Base-by-base conservation (phyloP, 345 rosid species). In the Eutrema japonicum region DNA sequence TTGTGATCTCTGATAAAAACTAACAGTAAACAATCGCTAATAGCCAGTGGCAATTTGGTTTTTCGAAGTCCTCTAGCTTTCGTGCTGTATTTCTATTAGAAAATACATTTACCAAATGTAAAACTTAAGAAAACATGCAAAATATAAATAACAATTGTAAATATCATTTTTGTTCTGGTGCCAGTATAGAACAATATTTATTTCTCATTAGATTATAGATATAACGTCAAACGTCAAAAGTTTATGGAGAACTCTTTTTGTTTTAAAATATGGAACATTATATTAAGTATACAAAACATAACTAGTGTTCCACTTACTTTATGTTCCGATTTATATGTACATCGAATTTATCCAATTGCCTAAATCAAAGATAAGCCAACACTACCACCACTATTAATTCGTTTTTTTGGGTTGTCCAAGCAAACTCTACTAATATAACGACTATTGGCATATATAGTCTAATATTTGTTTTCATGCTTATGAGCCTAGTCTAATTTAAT, bases 361-460 rank as follows among this genome's bases (percentile, higher is more conserved):
- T 13, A 42, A 52, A 60, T 11, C 36, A 60, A 41, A 60, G 50
- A 61, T 41, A 38, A 38, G 64, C 46, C 32, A 38, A 45, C 14
- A 18, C 29, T 38, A 18, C 32, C 26, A 22, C 5, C 32, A 18
- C 33, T 29, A 22, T 7, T 41, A 42, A 61, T 61, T 41, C 11
- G 37, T 41, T 61, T 26, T 27, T 13, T 18, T 56, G 42, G 7
- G 16, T 41, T 40, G 2, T 22, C 40, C n/a, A 3, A 22, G 60
- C 60, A 51, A 51, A 38, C 47, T 49, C 46, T 26, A 51, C 40
- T 13, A 22, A 33, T 18, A 33, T 16, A 64, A 32, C 68, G 33
- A 59, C 47, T 18, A 41, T 41, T 11, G 4, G 45, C 13, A 41
- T 18, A 18, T 18, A 18, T 41, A 41, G 45, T 41, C 45, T 41